Base-by-base conservation (phyloP, 345 rosid genomes). In the Gossypium arboreum region DNA sequence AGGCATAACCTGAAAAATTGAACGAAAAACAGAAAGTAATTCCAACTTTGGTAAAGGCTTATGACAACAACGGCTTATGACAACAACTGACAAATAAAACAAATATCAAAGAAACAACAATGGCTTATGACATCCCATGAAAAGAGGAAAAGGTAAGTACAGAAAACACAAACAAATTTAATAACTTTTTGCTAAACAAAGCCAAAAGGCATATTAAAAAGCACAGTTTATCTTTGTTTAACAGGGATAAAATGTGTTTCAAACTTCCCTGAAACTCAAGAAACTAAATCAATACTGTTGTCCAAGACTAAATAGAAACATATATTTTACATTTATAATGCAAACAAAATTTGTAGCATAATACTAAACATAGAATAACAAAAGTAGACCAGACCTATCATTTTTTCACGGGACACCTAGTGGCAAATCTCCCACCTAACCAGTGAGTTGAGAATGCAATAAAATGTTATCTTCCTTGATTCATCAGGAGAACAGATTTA, bases 1-100 rank as follows among this genome's bases (percentile, higher is more conserved):
- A 73, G 97, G 98, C 12, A 83, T 86, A 58, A 92, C 97, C 97
- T 92, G 75, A 50, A 18, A 81, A 76, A 68, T 0, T 59, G 16
- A 59, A 69, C 15, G 75, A n/a, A 16, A 25, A 70, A 75, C 22
- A 50, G 7, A 25, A 25, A 25, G 11, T 16, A 15, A 25, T 50
- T 68, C 58, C 13, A 12, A 48, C 41, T 68, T 68, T 50, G 24
- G 9, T 9, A 24, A 68, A 47, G 58, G 44, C 41, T 29, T 29
- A 4, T 34, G 41, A 4, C 39, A 29, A 34, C 39, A 34, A 34
- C 39, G 7, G 39, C 39, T 34, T 34, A 29, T 29, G 34, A 29
- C 39, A 29, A 27, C 29, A 27, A 27, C 39, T 29, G 39, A 29
- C 39, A 29, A 29, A 29, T 29, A 29, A 29, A 29, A 29, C 39